Base-by-base conservation (phyloP, 306 rosid genomes). In the Biancaea sappan region DNA sequence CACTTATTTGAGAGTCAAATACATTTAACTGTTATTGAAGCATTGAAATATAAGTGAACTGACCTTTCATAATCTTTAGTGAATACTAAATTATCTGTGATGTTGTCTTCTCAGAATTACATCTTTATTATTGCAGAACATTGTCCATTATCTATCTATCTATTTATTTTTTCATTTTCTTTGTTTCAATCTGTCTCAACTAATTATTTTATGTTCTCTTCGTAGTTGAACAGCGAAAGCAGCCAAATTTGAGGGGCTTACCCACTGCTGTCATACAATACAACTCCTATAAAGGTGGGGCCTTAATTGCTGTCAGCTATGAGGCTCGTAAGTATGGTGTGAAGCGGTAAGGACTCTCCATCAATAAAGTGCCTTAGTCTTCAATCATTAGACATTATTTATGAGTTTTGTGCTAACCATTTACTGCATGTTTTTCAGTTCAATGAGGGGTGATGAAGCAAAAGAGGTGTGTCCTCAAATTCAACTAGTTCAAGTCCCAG, bases 391-490 rank as follows among this genome's bases (percentile, higher is more conserved):
- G 43, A 60, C 35, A 22, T 34, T 34, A 3, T 10, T 32, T 8
- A n/a, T n/a, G 7, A 48, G 21, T 65, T 53, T 38, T 64, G 37
- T 29, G 25, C 34, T 52, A 3, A 1, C n/a, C 32, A 66, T 37
- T 43, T 21, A 44, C 24, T 60, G 31, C 46, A 51, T 80, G 66
- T 0, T 67, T 81, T 78, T 69, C 84, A 91, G 98, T 71, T 91
- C 97, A 50, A 94, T 94, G 98, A 86, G 98, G 18, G 98, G 98
- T 8, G 91, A 86, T 56, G 98, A 94, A 81, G 96, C 98, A 54
- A 92, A 89, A 84, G 72, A 87, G 65, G 88, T 81, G 28, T 94
- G 98, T 84, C 91, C 96, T 3, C 75, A 87, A 69, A 94, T 94
- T 83, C 91, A 91, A 58, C 80, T 94, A 24, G 91, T 90, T 37